Evolutionary conservation across 257 asterid species (phyloP), one percentile per base, ranked within the genome.

Genomic region (Solanum verrucosum): DNA sequence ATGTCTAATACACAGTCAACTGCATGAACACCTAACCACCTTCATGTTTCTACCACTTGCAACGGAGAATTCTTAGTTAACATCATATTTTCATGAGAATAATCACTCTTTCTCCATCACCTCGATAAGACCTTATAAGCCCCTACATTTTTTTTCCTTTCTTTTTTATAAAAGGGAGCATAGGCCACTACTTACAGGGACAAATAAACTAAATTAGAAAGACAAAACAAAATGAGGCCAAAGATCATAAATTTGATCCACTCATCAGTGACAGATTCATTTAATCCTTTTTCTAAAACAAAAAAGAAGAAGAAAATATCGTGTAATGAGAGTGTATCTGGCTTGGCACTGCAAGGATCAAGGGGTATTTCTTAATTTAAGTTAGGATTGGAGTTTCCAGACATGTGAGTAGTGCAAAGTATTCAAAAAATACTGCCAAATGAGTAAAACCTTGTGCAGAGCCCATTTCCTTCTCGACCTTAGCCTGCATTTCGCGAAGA

Each of bases 401-500:
- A 79, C 25, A 29, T 79, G 25, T 25, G 63, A 77, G 35, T 75
- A 75, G 67, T 25, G 59, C 42, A 72, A 20, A 84, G 34, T 23
- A 16, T 34, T 23, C 1, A 56, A 25, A 68, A 40, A 59, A 56
- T 73, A 82, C 31, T 82, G 85, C 70, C 85, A 82, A 82, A 82
- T 52, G 89, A 79, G 81, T 83, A 42, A 85, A 49, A 95, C 98
- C 98, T 94, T 92, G 93, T 85, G 88, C 90, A 10, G 91, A 90
- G 29, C 91, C 94, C 95, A 94, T 93, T 89, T 95, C 98, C 88
- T 95, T 94, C 95, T 94, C 95, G 40, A 93, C 95, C 91, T 93
- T 94, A 37, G 95, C 95, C 90, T 94, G 96, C 96, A 94, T 93
- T 90, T 92, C 97, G 72, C 98, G 96, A 84, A 96, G 96, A n/a